Base-by-base conservation (phyloP, 164 flowering plant genomes). In the Warburgia ugandensis region DNA sequence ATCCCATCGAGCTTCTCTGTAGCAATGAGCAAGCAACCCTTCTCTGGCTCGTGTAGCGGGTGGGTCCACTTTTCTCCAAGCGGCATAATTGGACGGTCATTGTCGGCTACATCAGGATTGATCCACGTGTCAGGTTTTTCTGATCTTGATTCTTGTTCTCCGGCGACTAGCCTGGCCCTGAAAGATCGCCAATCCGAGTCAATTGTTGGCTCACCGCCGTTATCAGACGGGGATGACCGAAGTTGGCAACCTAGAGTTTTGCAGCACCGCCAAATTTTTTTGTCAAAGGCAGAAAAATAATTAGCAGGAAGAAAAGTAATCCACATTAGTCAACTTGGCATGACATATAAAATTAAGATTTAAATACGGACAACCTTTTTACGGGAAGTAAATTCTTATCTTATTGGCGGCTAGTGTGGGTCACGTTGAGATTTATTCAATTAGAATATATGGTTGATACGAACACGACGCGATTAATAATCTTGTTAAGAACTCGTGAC, bases 1-100 rank as follows among this genome's bases (percentile, higher is more conserved):
- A 80, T 95, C 21, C 99, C 99, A 31, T 92, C 90, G 1, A 92
- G 95, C 78, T 80, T 86, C 33, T 88, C 81, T 0, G 94, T 84
- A 6, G 99, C 97, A 0, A 92, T 73, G 5, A 92, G 81, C 4
- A 92, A 43, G 75, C 97, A 86, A 4, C 97, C 99, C 48, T 62
- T 72, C 48, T 92, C 99, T 0, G 92, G 99, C 61, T 79, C 84
- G 41, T 77, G 80, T 37, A 92, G 69, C 5, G 48, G 44, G 60
- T 92, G 99, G 14, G 74, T 92, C 97, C 97, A 88, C 50, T 73
- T 78, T 33, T 76, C 68, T 0, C 77, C 77, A 3, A 77, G 53
- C 1, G 45, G 21, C 40, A 64, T 45, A 8, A 35, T 50, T 30
- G 67, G 60, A 5, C 65, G 69, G 6, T 40, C 52, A 16, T 69